phyloP scores from a whole-genome alignment of 352 stramenopile species.

The Phytophthora constricta region DNA sequence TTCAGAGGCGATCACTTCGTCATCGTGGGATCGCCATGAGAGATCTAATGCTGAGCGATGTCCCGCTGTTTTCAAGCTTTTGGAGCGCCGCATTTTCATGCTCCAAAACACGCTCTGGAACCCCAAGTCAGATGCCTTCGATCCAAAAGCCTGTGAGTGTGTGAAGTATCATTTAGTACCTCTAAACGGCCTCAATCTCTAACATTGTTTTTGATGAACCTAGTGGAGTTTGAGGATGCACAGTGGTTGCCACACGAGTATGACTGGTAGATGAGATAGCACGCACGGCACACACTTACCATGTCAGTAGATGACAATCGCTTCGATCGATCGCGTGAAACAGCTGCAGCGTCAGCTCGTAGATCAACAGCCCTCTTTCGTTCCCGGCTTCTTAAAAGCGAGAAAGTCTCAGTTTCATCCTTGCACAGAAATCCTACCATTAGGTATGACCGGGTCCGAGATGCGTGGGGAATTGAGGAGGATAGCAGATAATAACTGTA shows the following conservation, averaged over 20 bases:
- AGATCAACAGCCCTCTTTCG: slow-evolving; percentile 36
- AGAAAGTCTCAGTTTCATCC: too few species aligned
- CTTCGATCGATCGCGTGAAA: slow-evolving; percentile 49
- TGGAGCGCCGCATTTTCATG: slow-evolving; percentile 74
- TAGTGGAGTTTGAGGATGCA: slow-evolving; percentile 61
- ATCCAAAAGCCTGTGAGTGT: slow-evolving; percentile 49
- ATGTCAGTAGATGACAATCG: slow-evolving; percentile 57
- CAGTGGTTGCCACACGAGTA: slow-evolving; percentile 53
- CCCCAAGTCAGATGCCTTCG: slow-evolving; percentile 63
- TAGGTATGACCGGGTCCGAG: too few species aligned
- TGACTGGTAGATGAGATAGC: slow-evolving; percentile 53
- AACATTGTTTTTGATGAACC: too few species aligned
- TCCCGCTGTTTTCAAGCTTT: slow-evolving; percentile 38
- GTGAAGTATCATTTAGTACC: too few species aligned
- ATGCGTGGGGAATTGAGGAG: too few species aligned
- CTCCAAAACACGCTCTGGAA: slow-evolving; percentile 78
- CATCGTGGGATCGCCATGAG: slow-evolving; percentile 4
- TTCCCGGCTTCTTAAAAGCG: slow-evolving; percentile 40
- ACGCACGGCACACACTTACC: slow-evolving; percentile 57
- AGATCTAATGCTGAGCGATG: not conserved
- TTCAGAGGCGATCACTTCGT: slow-evolving; percentile 13
- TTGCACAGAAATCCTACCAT: too few species aligned
- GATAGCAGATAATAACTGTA: too few species aligned
- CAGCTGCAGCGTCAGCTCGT: slow-evolving; percentile 33
- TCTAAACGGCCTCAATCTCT: too few species aligned